Evolutionary conservation across 2,329 filamentous ascomycete species (phyloP).

Genomic region (Diaporthe amygdali): DNA sequence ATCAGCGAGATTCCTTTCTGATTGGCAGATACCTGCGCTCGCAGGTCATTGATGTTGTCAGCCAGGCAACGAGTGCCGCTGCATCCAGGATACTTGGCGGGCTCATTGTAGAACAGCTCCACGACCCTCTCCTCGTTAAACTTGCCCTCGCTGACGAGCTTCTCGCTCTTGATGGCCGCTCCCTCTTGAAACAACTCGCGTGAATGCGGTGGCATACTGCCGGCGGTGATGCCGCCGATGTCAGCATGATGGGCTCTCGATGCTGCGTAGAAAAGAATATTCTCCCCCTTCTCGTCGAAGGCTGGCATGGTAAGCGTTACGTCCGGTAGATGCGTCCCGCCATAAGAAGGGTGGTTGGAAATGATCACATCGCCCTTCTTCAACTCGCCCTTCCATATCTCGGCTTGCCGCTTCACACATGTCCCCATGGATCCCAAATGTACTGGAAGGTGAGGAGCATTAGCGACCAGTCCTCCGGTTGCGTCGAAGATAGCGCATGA

Average conservation of each 20-base stretch:
- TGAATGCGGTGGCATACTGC: conserved; percentile 82
- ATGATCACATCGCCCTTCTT: conserved; percentile 83
- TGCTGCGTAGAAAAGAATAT: conserved; percentile 83
- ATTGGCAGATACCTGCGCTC: conserved; percentile 86
- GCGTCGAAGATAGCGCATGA: conserved; percentile 83
- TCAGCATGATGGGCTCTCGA: conserved; percentile 83
- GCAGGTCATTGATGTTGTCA: conserved; percentile 86
- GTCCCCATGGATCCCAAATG: conserved; percentile 88
- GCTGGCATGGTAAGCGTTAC: conserved; percentile 83
- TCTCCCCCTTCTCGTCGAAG: conserved; percentile 67
- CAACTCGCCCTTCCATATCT: conserved; percentile 80
- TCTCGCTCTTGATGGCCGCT: conserved; percentile 67
- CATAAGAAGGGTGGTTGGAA: conserved; percentile 84
- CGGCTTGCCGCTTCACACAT: conserved; percentile 77
- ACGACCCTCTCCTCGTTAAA: conserved; percentile 81
- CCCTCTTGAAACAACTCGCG: conserved; percentile 70
- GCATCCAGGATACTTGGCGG: conserved; percentile 76
- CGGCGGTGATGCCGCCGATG: conserved; percentile 82
- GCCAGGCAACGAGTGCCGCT: conserved; percentile 78
- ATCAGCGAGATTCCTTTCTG: conserved; percentile 85
- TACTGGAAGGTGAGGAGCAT: conserved; percentile 81
- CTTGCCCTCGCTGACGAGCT: conserved; percentile 75
- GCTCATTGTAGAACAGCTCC: conserved; percentile 74
- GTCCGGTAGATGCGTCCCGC: conserved; percentile 83
- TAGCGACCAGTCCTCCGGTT: conserved; percentile 77